Evolutionary conservation across 768 basidiomycete species (phyloP), one percentile per base, ranked within the genome.

Genomic region (Dendrothele bispora): DNA sequence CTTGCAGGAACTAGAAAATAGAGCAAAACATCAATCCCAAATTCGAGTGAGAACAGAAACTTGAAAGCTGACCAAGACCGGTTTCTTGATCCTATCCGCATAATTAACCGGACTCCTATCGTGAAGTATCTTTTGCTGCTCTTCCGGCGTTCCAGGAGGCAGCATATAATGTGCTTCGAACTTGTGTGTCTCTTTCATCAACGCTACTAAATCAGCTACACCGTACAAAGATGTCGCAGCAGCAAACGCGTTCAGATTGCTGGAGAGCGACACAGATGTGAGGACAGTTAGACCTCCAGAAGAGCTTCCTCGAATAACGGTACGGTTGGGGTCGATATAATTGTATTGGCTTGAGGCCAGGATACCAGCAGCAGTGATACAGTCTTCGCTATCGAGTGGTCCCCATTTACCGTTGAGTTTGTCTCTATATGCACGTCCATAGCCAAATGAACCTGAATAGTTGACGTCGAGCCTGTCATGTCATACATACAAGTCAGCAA

Each of bases 221-320:
- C 91, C 90, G 55, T 74, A 93, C n/a, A 66, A 68, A 0, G 81
- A 83, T 2, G 82, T 74, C 0, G 78, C 86, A 0, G 81, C 87
- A 0, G 85, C 77, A 53, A 85, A 88, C 20, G 75, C 72, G 8
- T 61, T 67, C 11, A 64, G 61, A 15, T 71, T 61, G 0, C 71
- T 63, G 11, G 69, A 65, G 8, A 65, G 71, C 10, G 72, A 71
- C 4, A 76, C 43, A 2, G 67, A 61, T 8, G 82, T 62, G 27
- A 93, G 76, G 5, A 75, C 73, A 2, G 87, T 88, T 61, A 74
- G 89, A 0, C 90, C 90, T 2, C 90, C 88, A 4, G 88, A 78
- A 11, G 86, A 88, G 0, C 78, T 72, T 1, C 90, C 91, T 3
- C 85, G 81, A 50, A 92, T 83, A 14, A 81, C 79, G 4, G 79